Conservation (phyloP, 2,329 filamentous ascomycete species). For the Colletotrichum brevisporum region DNA sequence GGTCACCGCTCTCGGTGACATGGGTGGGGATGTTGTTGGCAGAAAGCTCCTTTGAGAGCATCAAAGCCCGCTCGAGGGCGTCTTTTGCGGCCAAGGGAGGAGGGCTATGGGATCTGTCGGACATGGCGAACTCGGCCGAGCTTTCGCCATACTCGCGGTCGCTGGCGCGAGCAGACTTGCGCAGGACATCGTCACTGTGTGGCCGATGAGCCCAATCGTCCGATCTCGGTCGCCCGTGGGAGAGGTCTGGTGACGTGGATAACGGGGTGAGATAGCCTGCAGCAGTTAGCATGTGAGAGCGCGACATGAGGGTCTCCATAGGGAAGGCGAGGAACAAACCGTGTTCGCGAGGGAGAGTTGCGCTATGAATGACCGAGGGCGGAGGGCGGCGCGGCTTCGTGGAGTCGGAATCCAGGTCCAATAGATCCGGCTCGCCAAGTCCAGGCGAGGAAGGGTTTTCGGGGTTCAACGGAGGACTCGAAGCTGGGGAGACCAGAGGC, state of each 20-base stretch:
- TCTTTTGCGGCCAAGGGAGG: slow-evolving; percentile 80
- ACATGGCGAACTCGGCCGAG: slow-evolving; percentile 56
- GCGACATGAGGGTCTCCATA: neutral
- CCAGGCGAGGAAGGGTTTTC: slow-evolving; percentile 58
- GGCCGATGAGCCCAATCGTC: slow-evolving; percentile 68
- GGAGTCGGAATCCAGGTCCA: slow-evolving; percentile 72
- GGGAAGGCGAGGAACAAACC: slow-evolving; percentile 44
- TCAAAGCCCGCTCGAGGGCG: slow-evolving; percentile 85
- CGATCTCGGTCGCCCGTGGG: slow-evolving; percentile 60
- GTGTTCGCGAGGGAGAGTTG: slow-evolving; percentile 50
- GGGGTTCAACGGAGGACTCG: slow-evolving; percentile 79
- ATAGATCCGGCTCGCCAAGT: slow-evolving; percentile 78
- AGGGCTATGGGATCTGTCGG: slow-evolving; percentile 80
- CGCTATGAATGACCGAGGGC: slow-evolving; percentile 58
- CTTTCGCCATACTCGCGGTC: slow-evolving; percentile 52
- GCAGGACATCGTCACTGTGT: slow-evolving; percentile 69
- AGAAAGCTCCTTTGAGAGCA: slow-evolving; percentile 88
- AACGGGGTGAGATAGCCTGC: slow-evolving; percentile 66
- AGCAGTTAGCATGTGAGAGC: slow-evolving; percentile 5
- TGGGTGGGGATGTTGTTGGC: slow-evolving; percentile 93
- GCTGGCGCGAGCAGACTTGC: slow-evolving; percentile 58
- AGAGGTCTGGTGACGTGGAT: slow-evolving; percentile 67
- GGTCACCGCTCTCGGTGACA: slow-evolving; percentile 91
- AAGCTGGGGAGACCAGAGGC: slow-evolving; percentile 89
- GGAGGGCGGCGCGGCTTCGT: slow-evolving; percentile 61